A percentile compares a stretch with the other conserved stretches of the same genome.
phyloP scores from a whole-genome alignment of 768 basidiomycete species.

The Boletus coccyginus region DNA sequence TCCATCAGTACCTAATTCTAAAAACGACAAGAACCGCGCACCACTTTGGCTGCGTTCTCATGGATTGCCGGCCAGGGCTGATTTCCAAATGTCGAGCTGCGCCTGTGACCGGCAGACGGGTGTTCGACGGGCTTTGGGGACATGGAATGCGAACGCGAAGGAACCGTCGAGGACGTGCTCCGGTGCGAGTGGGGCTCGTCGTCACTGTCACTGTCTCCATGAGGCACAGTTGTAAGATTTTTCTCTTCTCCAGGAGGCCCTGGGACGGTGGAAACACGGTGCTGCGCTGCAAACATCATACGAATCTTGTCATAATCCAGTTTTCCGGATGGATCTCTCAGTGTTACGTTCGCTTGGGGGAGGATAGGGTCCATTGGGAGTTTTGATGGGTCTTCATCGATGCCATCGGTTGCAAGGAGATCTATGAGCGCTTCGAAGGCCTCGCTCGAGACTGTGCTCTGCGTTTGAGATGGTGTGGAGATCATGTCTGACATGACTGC shows the following conservation, averaged over 20 bases:
- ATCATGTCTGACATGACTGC: slow-evolving; percentile 22
- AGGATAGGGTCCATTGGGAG: not conserved
- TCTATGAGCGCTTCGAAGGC: slow-evolving; percentile 30
- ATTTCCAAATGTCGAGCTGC: slow-evolving; percentile 25
- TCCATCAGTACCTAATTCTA: slow-evolving; percentile 1
- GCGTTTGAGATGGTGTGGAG: slow-evolving; percentile 22
- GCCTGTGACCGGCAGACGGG: slow-evolving; percentile 11
- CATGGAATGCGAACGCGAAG: slow-evolving; percentile 13
- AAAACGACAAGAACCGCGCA: slow-evolving; percentile 1
- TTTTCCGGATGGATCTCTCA: slow-evolving; percentile 30
- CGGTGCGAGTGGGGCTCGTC: slow-evolving; percentile 12
- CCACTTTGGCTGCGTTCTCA: slow-evolving; percentile 9
- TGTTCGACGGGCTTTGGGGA: slow-evolving; percentile 13
- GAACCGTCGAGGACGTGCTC: slow-evolving; percentile 3
- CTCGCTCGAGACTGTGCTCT: slow-evolving; percentile 15
- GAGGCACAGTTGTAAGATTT: not conserved
- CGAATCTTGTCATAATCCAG: slow-evolving; percentile 33
- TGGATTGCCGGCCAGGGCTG: slow-evolving; percentile 14
- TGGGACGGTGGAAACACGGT: not conserved
- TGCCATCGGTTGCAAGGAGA: slow-evolving; percentile 29
- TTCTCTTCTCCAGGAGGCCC: not conserved
- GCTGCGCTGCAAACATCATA: slow-evolving; percentile 23
- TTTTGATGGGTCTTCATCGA: slow-evolving; percentile 8
- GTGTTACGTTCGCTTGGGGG: not conserved
- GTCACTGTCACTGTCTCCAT: slow-evolving; percentile 16